Evolutionary conservation across 2,329 filamentous ascomycete species (phyloP).

Genomic region (Aspergillus caelatus): DNA sequence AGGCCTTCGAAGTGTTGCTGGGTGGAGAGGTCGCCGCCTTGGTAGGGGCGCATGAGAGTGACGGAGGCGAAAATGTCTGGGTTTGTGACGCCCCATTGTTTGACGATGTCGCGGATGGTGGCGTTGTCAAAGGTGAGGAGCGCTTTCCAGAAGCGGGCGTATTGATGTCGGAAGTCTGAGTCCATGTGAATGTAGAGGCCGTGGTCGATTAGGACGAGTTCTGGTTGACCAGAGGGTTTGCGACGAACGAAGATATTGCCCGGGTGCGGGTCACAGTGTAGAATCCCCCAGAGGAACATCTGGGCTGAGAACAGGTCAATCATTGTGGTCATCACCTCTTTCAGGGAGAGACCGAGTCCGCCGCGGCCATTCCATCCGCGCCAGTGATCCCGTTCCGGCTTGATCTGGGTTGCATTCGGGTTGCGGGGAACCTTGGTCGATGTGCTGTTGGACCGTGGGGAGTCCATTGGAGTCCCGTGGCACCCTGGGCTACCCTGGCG

Average conservation of each 20-base stretch:
- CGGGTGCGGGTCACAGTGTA: constrained; percentile 96
- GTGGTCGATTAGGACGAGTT: constrained; percentile 95
- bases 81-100: constrained; percentile 83
- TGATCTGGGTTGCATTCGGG: constrained; percentile 58
- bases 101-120: constrained; percentile 72
- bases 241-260: constrained; percentile 96
- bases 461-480: constrained; percentile 64
- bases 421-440: constrained; percentile 45
- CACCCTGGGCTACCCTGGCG: constrained; percentile 77
- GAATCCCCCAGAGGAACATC: constrained; percentile 94
- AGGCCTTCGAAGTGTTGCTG: constrained; percentile 57
- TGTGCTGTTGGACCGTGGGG: constrained; percentile 54
- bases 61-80: constrained; percentile 89
- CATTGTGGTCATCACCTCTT: constrained; percentile 95
- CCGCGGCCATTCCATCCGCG: constrained; percentile 71
- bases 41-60: constrained; percentile 86
- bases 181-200: constrained; percentile 93
- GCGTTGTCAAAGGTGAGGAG: constrained; percentile 91
- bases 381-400: constrained; percentile 81
- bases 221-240: constrained; percentile 75
- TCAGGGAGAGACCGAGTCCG: constrained; percentile 79
- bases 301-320: constrained; percentile 95
- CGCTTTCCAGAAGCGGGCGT: constrained; percentile 89
- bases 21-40: constrained; percentile 75
- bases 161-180: constrained; percentile 80